phyloP scores from a whole-genome alignment of 257 asterid species.

The Solanum piurae region DNA sequence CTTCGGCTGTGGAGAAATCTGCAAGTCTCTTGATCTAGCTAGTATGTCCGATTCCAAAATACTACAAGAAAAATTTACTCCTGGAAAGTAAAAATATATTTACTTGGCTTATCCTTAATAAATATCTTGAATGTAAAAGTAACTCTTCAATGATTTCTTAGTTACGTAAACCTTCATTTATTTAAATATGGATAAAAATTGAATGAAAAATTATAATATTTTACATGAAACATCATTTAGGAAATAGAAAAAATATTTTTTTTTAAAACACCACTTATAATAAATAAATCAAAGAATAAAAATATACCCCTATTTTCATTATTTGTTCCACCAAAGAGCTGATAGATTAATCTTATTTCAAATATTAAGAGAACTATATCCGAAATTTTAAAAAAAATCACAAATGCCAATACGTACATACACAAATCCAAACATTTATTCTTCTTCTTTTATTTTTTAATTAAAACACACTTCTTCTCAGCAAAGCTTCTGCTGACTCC shows the following conservation, averaged over 20 bases:
- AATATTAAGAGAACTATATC: neutral
- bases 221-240: too few species aligned
- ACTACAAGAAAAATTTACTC: neutral
- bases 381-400: neutral
- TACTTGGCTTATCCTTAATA: too few species aligned
- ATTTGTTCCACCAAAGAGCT: neutral
- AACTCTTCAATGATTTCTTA: neutral
- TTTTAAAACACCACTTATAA: too few species aligned
- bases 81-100: too few species aligned
- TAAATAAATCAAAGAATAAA: too few species aligned
- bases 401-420: neutral
- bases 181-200: neutral
- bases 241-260: too few species aligned
- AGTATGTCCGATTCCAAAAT: neutral
- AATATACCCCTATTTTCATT: neutral
- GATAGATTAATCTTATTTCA: neutral
- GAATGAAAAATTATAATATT: too few species aligned
- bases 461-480: neutral
- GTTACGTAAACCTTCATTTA: neutral
- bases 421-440: neutral
- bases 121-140: neutral
- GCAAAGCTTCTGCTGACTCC: slow-evolving; percentile 1
- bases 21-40: neutral
- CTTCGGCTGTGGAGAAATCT: too few species aligned
- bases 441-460: neutral